Evolutionary conservation across 2,329 filamentous ascomycete genomes (phyloP), one percentile per base, ranked within the genome.

Genomic region (Macrophomina tecta): DNA sequence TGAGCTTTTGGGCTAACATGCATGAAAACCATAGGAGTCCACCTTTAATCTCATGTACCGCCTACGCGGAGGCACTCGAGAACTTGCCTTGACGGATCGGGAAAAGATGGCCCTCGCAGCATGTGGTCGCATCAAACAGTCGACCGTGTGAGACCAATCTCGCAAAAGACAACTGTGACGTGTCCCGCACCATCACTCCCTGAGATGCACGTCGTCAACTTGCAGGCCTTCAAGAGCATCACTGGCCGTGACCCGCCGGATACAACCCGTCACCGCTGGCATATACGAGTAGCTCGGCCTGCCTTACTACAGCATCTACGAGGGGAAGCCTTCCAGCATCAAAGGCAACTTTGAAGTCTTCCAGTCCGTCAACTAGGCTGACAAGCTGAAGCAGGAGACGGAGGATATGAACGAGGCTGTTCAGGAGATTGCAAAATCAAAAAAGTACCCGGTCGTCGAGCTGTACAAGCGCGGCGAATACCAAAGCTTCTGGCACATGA

Each of bases 71-170:
- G 69, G 60, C 32, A 65, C 48, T 51, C 55, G 11, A 49, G 18
- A 23, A 23, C 2, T 23, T 65, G 23, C 8, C 11, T 7, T 4
- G 11, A 9, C 9, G 12, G 16, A 40, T 4, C 40, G 36, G 68
- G 32, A 69, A n/a, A 40, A 72, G 55, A 80, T 82, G 77, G 75
- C 72, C 28, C 61, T 83, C 32, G 78, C 78, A 3, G 75, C 77
- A 8, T 81, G 80, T 4, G 81, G 81, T 0, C 71, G 76, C 30
- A 82, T 83, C 66, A 76, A 76, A 11, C 81, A 84, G 69, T 71
- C 70, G 8, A 81, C 83, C 61, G 16, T 71, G 0, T 30, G 64
- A 9, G 80, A 83, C 66, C 55, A 56, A n/a, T 16, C 12, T 4
- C 30, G 40, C 8, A 49, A 34, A 34, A 4, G 32, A n/a, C 1